Evolutionary conservation across 768 basidiomycete genomes (phyloP).

Genomic region (Boletus sp.): DNA sequence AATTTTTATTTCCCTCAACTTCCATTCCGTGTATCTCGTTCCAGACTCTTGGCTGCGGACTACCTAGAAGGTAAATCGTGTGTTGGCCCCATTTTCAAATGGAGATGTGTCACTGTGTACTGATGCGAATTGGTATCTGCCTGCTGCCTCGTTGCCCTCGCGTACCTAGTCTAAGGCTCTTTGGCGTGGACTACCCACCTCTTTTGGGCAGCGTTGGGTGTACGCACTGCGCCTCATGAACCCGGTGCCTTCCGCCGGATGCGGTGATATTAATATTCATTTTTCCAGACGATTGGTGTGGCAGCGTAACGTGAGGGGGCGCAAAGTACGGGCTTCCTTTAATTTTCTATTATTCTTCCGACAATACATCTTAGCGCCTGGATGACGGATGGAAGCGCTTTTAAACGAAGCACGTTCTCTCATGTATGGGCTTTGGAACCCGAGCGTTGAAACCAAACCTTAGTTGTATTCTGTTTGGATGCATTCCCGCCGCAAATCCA

Average conservation of each 20-base stretch:
- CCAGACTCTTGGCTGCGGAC: constrained; percentile 60
- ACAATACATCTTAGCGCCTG: constrained; percentile 1
- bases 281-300: background rate
- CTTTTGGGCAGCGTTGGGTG: background rate
- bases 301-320: constrained; percentile 5
- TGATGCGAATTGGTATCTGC: constrained; percentile 10
- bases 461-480: too few relatives aligned
- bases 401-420: background rate
- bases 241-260: background rate
- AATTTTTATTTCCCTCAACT: background rate
- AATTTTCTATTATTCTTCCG: background rate
- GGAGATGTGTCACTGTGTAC: background rate
- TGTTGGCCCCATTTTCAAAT: constrained; percentile 18
- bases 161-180: constrained; percentile 9
- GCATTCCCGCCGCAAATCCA: background rate
- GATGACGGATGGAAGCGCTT: background rate
- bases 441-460: background rate
- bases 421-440: background rate
- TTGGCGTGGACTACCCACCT: background rate
- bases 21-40: constrained; percentile 5
- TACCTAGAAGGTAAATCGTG: constrained; percentile 56
- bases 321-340: constrained; percentile 16
- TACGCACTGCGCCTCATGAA: background rate
- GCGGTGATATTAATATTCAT: constrained; percentile 4
- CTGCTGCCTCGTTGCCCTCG: constrained; percentile 5